These are phyloP conservation scores for sweet orange (Citrus sinensis) DNA, from an alignment of 345 rosid species.

Conservation along the genomic window DVS_A1.0 CM039167.1:7683501-7684000, in stretches of 20 bases:
- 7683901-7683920: too few relatives aligned
- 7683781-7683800: too few relatives aligned
- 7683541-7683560: constrained; percentile 5
- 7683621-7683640: neutral
- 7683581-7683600: neutral
- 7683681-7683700: neutral
- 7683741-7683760: too few relatives aligned
- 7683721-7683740: neutral
- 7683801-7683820: too few relatives aligned
- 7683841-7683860: too few relatives aligned
- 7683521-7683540: constrained; percentile 1
- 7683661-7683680: neutral
- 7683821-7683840: too few relatives aligned
- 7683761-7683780: too few relatives aligned
- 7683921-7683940: too few relatives aligned
- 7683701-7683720: constrained; percentile 3
- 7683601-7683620: neutral
- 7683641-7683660: neutral
- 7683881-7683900: too few relatives aligned
- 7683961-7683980: too few relatives aligned
- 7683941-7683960: too few relatives aligned
- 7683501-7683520: neutral
- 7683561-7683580: neutral
- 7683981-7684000: too few relatives aligned
- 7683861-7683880: rapidly evolving